phyloP scores from a whole-genome alignment of 2,329 filamentous ascomycete species.

The Emydomyces testavorans region DNA sequence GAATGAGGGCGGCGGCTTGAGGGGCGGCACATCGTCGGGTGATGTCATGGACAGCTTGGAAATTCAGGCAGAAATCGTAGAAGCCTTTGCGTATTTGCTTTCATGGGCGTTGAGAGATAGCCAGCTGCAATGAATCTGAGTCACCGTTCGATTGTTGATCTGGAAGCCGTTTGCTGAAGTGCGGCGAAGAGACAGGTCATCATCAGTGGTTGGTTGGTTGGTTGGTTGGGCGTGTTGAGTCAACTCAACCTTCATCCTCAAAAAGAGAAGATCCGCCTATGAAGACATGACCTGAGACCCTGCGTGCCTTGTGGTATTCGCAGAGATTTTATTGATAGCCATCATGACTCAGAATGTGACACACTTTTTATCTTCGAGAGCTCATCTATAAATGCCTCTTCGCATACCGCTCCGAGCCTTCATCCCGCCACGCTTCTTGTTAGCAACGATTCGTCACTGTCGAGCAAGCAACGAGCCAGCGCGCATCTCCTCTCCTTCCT shows the following conservation, averaged over 20 bases:
- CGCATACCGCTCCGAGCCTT: not conserved
- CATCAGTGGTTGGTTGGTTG: not conserved
- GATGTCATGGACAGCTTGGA: slow-evolving; percentile 52
- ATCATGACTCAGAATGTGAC: slow-evolving; percentile 3
- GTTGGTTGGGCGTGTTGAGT: not conserved
- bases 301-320: too few species aligned
- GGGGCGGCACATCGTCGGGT: slow-evolving; percentile 51
- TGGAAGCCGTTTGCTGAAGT: slow-evolving; percentile 3
- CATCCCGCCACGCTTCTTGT: not conserved
- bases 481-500: not conserved
- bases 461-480: not conserved
- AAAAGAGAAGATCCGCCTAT: too few species aligned
- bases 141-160: not conserved
- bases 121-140: not conserved
- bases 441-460: not conserved
- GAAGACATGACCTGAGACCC: not conserved
- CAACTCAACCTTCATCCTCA: not conserved
- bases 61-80: not conserved
- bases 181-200: not conserved
- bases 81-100: not conserved
- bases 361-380: not conserved
- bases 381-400: slow-evolving; percentile 2
- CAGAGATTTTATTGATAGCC: too few species aligned
- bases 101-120: slow-evolving; percentile 9
- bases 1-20: slow-evolving; percentile 58